Evolutionary conservation across 2,329 filamentous ascomycete genomes (phyloP), one percentile per base, ranked within the genome.

Genomic region (Aspergillus sp.): DNA sequence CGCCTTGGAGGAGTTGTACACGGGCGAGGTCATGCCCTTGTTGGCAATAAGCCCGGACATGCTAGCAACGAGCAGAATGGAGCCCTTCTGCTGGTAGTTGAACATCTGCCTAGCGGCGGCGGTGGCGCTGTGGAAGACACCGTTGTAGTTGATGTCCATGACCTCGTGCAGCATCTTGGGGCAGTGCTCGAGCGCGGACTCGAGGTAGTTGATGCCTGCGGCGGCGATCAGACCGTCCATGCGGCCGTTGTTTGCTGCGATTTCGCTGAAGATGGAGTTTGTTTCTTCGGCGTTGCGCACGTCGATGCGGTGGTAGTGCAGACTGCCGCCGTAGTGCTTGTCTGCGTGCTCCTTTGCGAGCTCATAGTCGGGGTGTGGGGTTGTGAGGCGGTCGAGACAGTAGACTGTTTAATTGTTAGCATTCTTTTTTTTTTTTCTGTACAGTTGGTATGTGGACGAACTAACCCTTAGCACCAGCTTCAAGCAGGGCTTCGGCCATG

Each of bases 1-100:
- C 0, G 81, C 77, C 68, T 85, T 85, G 56, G 79, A 82, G 0
- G 80, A 74, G 64, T 83, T 84, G 70, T 85, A 85, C 0, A 76
- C 71, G 4, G 74, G 70, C 5, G 64, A 71, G 12, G 64, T 70
- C 68, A 76, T 70, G 17, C 76, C 79, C 66, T 80, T 80, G 66
- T 81, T 81, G 11, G 79, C 78, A 47, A 80, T 75, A 9, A 77
- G 64, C 0, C 79, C 81, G 56, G 77, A 80, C 79, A 83, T 83
- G 59, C 77, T 80, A 0, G 79, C 81, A 2, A 83, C 69, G 11
- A 83, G 68, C 5, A 81, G 69, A 53, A 83, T 81, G 3, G 77
- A 79, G 13, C 78, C 81, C 6, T 71, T 72, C 18, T 71, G 79
- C 56, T 83, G 80, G 63, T 78, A 73, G 26, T 75, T 75, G 59